A percentile compares a stretch with the other conserved stretches of the same genome.
phyloP scores from a whole-genome alignment of 1,284 basidiomycete species.

The Cutaneotrichosporon cutaneum region DNA sequence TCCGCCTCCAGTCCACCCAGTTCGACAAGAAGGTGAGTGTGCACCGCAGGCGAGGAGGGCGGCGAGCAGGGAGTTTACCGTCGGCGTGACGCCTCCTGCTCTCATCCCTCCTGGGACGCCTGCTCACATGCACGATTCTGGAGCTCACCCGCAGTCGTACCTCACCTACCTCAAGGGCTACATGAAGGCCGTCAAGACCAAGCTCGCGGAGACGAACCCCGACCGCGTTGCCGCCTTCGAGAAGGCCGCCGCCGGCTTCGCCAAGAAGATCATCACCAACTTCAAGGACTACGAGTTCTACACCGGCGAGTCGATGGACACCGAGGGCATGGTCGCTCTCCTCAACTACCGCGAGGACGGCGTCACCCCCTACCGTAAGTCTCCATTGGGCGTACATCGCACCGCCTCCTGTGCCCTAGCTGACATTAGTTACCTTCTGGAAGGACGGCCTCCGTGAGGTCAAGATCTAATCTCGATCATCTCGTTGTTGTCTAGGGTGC shows the following conservation, averaged over 20 bases:
- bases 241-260: constrained; percentile 71
- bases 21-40: constrained; percentile 84
- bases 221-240: constrained; percentile 78
- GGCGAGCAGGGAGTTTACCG: neutral
- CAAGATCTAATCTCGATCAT: constrained; percentile 31
- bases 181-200: constrained; percentile 74
- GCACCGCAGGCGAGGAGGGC: neutral
- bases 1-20: constrained; percentile 76
- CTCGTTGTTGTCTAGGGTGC: constrained; percentile 2
- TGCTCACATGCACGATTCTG: neutral
- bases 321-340: constrained; percentile 84
- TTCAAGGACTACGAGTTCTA: constrained; percentile 71
- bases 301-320: constrained; percentile 81
- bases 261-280: constrained; percentile 84
- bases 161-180: constrained; percentile 85
- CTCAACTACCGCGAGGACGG: constrained; percentile 64
- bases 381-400: neutral
- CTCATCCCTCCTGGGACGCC: neutral
- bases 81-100: neutral
- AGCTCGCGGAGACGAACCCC: constrained; percentile 63
- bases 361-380: constrained; percentile 55
- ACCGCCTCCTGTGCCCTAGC: neutral
- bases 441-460: constrained; percentile 78
- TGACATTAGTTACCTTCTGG: constrained; percentile 72
- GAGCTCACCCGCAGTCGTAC: constrained; percentile 56